A percentile compares a stretch with the other conserved stretches of the same genome.
These are phyloP conservation scores for Mycosphaerella arachidis DNA, from an alignment of 2,329 filamentous ascomycete genomes.

Conservation along the genomic window DNA sequence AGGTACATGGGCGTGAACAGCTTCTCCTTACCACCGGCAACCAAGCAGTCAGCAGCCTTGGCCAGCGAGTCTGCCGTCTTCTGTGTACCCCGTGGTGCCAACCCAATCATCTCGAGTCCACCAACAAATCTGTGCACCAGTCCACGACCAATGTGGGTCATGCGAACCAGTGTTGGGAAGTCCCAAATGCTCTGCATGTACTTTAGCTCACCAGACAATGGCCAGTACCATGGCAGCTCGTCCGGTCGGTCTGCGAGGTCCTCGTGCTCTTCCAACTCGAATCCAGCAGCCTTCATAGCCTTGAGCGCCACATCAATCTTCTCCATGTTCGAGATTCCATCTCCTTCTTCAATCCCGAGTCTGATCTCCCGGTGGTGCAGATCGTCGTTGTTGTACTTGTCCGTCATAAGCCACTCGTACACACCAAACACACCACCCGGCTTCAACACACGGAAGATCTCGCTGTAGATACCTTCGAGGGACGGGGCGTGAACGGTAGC, in stretches of 20 bases:
- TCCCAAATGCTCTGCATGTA: constrained; percentile 76
- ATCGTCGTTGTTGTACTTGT: constrained; percentile 87
- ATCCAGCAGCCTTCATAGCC: constrained; percentile 83
- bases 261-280: constrained; percentile 76
- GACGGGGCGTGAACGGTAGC: constrained; percentile 92
- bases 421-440: constrained; percentile 93
- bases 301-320: constrained; percentile 72
- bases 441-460: constrained; percentile 94
- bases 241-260: constrained; percentile 77
- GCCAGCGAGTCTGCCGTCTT: constrained; percentile 91
- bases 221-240: constrained; percentile 88
- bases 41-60: constrained; percentile 75
- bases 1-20: constrained; percentile 98
- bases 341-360: constrained; percentile 88
- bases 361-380: constrained; percentile 82
- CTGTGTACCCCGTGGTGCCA: constrained; percentile 82
- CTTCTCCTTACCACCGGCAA: constrained; percentile 80
- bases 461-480: constrained; percentile 84
- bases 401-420: constrained; percentile 99
- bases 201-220: constrained; percentile 76
- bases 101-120: constrained; percentile 66
- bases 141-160: constrained; percentile 79
- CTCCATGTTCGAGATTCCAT: constrained; percentile 98
- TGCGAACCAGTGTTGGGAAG: constrained; percentile 75
- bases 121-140: constrained; percentile 74